Evolutionary conservation across 2,329 filamentous ascomycete genomes (phyloP).

Genomic region (Fusarium bactridioides): DNA sequence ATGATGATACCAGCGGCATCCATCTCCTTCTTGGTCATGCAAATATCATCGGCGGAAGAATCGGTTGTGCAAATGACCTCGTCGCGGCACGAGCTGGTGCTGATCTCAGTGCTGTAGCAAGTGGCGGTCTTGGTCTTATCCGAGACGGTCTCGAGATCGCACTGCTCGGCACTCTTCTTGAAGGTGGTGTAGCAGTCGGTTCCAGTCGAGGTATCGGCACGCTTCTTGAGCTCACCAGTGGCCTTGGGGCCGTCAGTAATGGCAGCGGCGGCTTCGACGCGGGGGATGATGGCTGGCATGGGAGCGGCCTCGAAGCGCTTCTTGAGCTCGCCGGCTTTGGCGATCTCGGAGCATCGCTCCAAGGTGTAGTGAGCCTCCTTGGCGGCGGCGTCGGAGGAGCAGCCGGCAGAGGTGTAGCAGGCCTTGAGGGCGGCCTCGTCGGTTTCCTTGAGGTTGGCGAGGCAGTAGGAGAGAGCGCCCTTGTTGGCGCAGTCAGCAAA

Average conservation of each 20-base stretch:
- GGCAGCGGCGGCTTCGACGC: conserved; percentile 25
- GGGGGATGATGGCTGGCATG: conserved; percentile 27
- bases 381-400: conserved; percentile 43
- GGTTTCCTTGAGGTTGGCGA: conserved; percentile 46
- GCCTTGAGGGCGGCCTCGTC: conserved; percentile 47
- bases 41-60: conserved; percentile 49
- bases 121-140: conserved; percentile 46
- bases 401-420: conserved; percentile 49
- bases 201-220: conserved; percentile 32
- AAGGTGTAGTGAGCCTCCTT: conserved; percentile 43
- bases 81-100: conserved; percentile 51
- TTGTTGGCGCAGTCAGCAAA: conserved; percentile 55
- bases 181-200: conserved; percentile 50
- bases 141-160: conserved; percentile 51
- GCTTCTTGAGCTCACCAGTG: conserved; percentile 24
- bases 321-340: conserved; percentile 40
- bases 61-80: conserved; percentile 56
- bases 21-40: conserved; percentile 52
- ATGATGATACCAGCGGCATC: conserved; percentile 57
- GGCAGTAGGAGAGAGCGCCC: conserved; percentile 53
- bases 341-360: conserved; percentile 45
- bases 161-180: conserved; percentile 46
- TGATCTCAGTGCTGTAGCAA: conserved; percentile 50
- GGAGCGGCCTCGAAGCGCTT: conserved; percentile 40
- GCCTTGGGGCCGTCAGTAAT: conserved; percentile 23